These are phyloP conservation scores for Cercis canadensis DNA, from an alignment of 306 rosid species.

Conservation along the genomic window DNA sequence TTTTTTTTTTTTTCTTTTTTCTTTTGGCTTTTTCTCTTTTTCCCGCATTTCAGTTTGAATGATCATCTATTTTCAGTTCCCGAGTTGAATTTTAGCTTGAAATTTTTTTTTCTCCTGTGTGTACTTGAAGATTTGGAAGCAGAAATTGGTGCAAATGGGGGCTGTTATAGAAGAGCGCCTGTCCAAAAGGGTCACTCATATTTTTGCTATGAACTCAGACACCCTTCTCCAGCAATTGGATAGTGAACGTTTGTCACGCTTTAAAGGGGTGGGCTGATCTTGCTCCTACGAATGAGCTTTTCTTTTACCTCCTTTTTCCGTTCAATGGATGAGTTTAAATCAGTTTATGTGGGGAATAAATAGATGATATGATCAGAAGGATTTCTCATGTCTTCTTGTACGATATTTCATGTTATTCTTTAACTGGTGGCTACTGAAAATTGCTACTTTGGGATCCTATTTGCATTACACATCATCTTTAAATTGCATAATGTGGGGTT, in stretches of 20 bases:
- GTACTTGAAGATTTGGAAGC: slow-evolving; percentile 80
- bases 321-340: neutral
- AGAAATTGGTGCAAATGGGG: slow-evolving; percentile 80
- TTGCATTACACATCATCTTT: slow-evolving; percentile 11
- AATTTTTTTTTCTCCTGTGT: neutral
- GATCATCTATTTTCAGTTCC: neutral
- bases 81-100: neutral
- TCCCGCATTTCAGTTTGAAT: neutral
- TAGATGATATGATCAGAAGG: neutral
- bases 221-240: slow-evolving; percentile 59
- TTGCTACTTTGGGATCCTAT: slow-evolving; percentile 14
- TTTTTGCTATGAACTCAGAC: slow-evolving; percentile 60
- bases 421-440: slow-evolving; percentile 23
- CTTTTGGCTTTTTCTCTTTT: neutral
- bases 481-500: slow-evolving; percentile 13
- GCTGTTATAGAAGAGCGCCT: slow-evolving; percentile 64
- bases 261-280: slow-evolving; percentile 63
- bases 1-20: neutral
- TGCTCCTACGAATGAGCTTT: neutral
- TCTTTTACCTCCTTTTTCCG: too few relatives aligned
- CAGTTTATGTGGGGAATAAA: slow-evolving; percentile 11
- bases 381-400: neutral
- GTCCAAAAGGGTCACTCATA: slow-evolving; percentile 70
- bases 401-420: neutral
- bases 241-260: slow-evolving; percentile 62